phyloP scores from a whole-genome alignment of 73 alveolate genomes.

The Symbiodinium pilosum region DNA sequence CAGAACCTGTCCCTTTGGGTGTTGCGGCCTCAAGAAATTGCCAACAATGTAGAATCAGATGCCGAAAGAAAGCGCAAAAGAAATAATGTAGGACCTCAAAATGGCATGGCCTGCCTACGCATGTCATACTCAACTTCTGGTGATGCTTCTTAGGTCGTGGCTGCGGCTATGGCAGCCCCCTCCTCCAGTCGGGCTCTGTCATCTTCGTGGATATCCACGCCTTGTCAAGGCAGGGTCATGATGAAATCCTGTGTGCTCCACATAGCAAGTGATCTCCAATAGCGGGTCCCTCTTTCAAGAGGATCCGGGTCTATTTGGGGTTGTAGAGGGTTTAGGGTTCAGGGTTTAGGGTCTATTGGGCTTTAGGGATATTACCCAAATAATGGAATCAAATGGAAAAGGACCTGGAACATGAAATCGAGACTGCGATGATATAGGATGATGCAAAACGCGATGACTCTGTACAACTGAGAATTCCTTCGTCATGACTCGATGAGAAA shows the following conservation, averaged over 20 bases:
- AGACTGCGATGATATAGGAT: background rate
- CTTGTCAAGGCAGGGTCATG: background rate
- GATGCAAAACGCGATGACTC: background rate
- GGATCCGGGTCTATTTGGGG: conserved; percentile 6
- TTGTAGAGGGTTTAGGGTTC: background rate
- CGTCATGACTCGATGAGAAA: no score
- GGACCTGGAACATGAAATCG: no score
- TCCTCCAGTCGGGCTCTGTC: conserved; percentile 82
- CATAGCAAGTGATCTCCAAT: background rate
- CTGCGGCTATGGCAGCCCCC: conserved; percentile 89
- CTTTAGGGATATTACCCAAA: no score
- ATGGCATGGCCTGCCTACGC: no score
- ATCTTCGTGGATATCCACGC: conserved; percentile 46
- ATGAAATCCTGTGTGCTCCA: background rate
- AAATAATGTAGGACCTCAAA: no score
- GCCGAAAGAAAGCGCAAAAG: no score
- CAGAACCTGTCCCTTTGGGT: no score
- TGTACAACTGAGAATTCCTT: no score
- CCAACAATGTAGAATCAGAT: no score
- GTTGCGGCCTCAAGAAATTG: no score
- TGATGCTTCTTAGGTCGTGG: background rate
- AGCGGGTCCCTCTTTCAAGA: background rate
- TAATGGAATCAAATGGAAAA: no score
- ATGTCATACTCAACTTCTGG: no score
- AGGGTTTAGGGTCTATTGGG: background rate